Evolutionary conservation across 371 early-diverging fungal genomes (phyloP), one percentile per base, ranked within the genome.

Genomic region (Mortierella sp.): DNA sequence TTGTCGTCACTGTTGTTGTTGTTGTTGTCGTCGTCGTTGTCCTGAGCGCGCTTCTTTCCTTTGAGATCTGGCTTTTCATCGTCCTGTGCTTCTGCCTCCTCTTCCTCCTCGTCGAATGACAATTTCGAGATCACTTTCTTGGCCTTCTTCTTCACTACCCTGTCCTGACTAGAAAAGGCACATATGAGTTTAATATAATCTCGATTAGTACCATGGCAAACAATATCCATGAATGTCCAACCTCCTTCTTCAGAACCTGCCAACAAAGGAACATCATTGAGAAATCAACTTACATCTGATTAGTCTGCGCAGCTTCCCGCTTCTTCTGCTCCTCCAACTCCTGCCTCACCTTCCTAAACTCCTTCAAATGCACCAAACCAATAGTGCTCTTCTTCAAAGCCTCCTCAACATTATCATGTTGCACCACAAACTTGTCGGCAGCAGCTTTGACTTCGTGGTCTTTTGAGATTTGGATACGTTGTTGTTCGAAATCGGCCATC

Each of bases 301-400:
- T 92, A 4, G 95, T 95, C 34, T 94, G 91, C 5, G 95, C 95
- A 6, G 95, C 95, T 82, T 95, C 95, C 47, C 94, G 93, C 72
- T 91, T 90, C 78, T 96, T 95, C 79, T 96, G 92, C 77, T 96
- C 95, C 81, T 96, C 95, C 19, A 97, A 88, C 71, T 94, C 94
- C 79, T 94, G 93, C 68, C 95, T 90, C 81, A 96, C 97, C 78
- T 96, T 94, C 78, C 96, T 93, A 84, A 98, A 98, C 76, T 98
- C 98, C 76, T 95, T 95, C 28, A 98, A 90, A 78, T 95, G 91
- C 2, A 97, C 97, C 48, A 98, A 89, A 73, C 98, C 98, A 70
- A 98, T 92, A 3, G 98, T 98, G 75, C 95, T 94, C 55, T 92
- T 92, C 84, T 97, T 98, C 68, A 98, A 92, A 65, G 95, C 94